Evolutionary conservation across 2,329 filamentous ascomycete species (phyloP), one percentile per base, ranked within the genome.

Genomic region (Fusarium austroafricanum): DNA sequence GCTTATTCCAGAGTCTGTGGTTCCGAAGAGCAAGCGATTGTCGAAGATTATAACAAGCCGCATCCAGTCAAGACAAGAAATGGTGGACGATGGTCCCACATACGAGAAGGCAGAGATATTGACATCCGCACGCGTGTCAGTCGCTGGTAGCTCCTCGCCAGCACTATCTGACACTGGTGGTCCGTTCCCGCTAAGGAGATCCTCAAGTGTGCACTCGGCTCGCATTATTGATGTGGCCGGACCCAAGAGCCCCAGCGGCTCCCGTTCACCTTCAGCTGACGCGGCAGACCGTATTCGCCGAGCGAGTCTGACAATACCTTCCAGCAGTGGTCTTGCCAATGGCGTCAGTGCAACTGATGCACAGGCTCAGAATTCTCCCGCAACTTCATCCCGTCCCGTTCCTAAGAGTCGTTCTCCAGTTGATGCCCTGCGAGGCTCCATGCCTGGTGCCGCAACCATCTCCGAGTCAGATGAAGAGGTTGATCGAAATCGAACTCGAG

Each of bases 21-120:
- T 43, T 10, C 54, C 60, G 10, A 71, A 65, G 46, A 67, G 51
- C 33, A 71, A 74, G 50, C 67, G 72, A 12, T 29, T 71, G 23
- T 71, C 72, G 7, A 75, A 68, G 49, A 71, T 75, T n/a, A 62
- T 73, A 6, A 73, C 71, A 28, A 71, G 62, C 33, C 67, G 70
- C 29, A 56, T 58, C 23, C 64, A 63, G 51, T 44, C 65, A 37
- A 58, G 64, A 39, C 55, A 66, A 51, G 63, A 28, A 33, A 56
- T 44, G 59, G 67, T n/a, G 39, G 49, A 86, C 68, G 72, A 84
- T 62, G 77, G 86, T 69, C 65, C 68, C 21, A 71, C 80, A 75
- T 79, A 87, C 75, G 85, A 92, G 82, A 83, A 87, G 70, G 84
- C 86, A 4, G 80, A 87, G 69, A 86, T 89, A 29, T 66, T 89